phyloP scores from a whole-genome alignment of 345 rosid species.

The Geranium brycei region DNA sequence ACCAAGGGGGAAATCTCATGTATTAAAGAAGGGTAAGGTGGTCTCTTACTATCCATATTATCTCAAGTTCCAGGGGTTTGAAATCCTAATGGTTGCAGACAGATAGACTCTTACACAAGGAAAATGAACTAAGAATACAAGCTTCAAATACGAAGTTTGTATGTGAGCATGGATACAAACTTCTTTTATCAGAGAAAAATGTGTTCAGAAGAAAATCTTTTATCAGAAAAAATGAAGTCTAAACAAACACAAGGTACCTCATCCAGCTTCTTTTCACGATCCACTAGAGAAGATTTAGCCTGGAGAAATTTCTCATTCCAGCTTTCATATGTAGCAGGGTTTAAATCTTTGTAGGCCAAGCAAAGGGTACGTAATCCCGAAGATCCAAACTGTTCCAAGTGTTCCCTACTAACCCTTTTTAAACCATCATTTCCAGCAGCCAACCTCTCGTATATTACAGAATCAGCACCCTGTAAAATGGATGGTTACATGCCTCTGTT shows the following conservation, averaged over 20 bases:
- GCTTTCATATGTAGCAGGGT: slow-evolving; percentile 62
- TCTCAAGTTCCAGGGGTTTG: too few relatives aligned
- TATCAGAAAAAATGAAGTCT: too few relatives aligned
- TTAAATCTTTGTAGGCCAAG: slow-evolving; percentile 74
- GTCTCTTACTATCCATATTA: too few relatives aligned
- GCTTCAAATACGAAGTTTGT: too few relatives aligned
- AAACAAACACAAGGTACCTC: slow-evolving; percentile 41
- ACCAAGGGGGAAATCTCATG: too few relatives aligned
- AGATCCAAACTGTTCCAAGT: slow-evolving; percentile 90
- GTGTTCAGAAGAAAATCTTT: too few relatives aligned
- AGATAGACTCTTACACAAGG: too few relatives aligned
- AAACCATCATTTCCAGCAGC: slow-evolving; percentile 51
- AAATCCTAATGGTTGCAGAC: too few relatives aligned
- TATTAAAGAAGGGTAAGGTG: too few relatives aligned
- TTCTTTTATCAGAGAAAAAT: too few relatives aligned
- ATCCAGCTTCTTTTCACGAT: slow-evolving; percentile 94
- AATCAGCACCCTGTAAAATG: slow-evolving; percentile 88
- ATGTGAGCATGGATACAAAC: too few relatives aligned
- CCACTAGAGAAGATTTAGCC: slow-evolving; percentile 89
- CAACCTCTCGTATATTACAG: slow-evolving; percentile 85
- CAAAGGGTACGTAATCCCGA: slow-evolving; percentile 98
- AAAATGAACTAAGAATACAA: too few relatives aligned
- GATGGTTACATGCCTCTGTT: slow-evolving; percentile 21
- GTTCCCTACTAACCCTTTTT: slow-evolving; percentile 66
- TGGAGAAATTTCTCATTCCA: slow-evolving; percentile 97